Conservation (phyloP, 305 asterid species). For the Fraxinus paxiana region DNA sequence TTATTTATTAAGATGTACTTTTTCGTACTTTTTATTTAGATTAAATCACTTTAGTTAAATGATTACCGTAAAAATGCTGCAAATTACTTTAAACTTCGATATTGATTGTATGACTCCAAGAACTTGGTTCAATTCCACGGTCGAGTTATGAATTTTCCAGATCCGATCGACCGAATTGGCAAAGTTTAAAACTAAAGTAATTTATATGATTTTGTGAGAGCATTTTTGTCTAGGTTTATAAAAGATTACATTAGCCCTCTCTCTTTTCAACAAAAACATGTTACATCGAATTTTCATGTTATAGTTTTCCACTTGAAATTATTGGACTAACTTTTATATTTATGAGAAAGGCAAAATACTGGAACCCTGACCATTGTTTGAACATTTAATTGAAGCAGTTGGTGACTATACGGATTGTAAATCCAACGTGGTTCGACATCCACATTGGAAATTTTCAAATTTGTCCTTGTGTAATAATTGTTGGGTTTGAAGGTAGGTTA, state of each 20-base stretch:
- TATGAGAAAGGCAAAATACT: not conserved
- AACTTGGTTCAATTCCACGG: not conserved
- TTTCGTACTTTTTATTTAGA: too few species aligned
- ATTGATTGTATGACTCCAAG: not conserved
- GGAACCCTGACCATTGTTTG: not conserved
- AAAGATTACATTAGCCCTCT: too few species aligned
- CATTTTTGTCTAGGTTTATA: not conserved
- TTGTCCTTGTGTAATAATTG: too few species aligned
- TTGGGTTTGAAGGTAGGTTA: too few species aligned
- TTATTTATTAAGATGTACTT: too few species aligned
- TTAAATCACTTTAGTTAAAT: too few species aligned
- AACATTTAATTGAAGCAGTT: not conserved
- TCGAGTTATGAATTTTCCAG: not conserved
- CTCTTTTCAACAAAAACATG: not conserved
- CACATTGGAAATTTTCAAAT: too few species aligned
- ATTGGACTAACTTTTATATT: not conserved
- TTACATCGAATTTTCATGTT: not conserved
- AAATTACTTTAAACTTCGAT: not conserved
- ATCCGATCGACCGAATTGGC: not conserved
- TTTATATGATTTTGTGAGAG: not conserved
- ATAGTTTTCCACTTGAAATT: not conserved
- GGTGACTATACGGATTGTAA: not conserved
- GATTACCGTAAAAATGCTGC: not conserved
- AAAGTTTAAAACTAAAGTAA: not conserved
- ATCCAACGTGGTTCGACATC: too few species aligned